phyloP scores from a whole-genome alignment of 1,284 basidiomycete species.

The Trametes versicolor region DNA sequence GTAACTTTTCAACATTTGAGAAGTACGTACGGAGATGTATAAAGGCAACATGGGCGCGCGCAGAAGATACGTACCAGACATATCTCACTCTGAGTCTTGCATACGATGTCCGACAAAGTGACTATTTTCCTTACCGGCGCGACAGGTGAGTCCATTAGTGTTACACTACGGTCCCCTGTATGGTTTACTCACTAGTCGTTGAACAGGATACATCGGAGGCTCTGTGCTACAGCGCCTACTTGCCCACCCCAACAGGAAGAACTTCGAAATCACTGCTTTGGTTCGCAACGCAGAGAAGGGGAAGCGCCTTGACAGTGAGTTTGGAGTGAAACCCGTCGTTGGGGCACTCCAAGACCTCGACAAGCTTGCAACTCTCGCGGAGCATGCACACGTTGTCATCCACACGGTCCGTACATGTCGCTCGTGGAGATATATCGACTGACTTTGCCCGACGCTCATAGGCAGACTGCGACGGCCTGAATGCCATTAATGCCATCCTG shows the following conservation, averaged over 20 bases:
- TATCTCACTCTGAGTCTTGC: too few species aligned
- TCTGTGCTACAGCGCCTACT: constrained; percentile 38
- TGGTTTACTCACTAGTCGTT: not conserved
- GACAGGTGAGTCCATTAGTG: constrained; percentile 18
- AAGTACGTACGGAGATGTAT: too few species aligned
- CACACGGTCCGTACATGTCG: constrained; percentile 15
- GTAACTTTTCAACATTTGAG: too few species aligned
- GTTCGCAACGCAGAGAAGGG: constrained; percentile 39
- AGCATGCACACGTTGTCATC: constrained; percentile 37
- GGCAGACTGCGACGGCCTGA: constrained; percentile 45
- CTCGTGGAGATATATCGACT: not conserved
- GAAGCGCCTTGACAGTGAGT: constrained; percentile 26
- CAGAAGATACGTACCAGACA: too few species aligned
- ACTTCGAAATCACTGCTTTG: constrained; percentile 38
- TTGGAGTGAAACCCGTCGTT: constrained; percentile 37
- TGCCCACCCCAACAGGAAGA: constrained; percentile 31
- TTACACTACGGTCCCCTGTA: not conserved
- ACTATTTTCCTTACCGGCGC: constrained; percentile 22
- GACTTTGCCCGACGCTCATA: not conserved
- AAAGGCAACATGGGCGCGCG: too few species aligned
- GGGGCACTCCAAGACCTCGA: constrained; percentile 35
- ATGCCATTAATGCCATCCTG: constrained; percentile 52
- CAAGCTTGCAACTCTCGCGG: constrained; percentile 28
- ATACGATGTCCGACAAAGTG: constrained; percentile 8
- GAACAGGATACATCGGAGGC: constrained; percentile 33